Conservation (phyloP, 2,329 filamentous ascomycete genomes). For the Cladobotryum mycophilum region DNA sequence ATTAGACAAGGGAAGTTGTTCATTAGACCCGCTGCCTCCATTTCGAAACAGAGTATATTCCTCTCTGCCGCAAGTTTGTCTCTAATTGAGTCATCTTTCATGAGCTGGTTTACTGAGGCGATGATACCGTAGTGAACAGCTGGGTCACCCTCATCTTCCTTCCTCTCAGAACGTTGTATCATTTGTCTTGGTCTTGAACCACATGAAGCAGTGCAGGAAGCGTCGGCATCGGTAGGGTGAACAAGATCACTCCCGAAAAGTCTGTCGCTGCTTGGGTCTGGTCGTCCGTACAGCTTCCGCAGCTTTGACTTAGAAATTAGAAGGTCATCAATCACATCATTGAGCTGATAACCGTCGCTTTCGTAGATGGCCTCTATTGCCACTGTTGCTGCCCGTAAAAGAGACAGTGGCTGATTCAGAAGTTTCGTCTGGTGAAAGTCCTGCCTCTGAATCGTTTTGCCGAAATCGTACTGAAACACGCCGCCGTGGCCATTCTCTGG, state of each 20-base stretch:
- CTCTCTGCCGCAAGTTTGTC: too few species aligned
- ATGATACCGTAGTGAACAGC: too few species aligned
- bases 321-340: not conserved
- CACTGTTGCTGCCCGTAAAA: constrained; percentile 9
- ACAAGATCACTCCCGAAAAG: constrained; percentile 5
- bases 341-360: constrained; percentile 12
- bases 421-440: constrained; percentile 8
- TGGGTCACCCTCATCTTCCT: too few species aligned
- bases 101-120: too few species aligned
- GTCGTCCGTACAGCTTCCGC: constrained; percentile 9
- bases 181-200: too few species aligned
- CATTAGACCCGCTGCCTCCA: too few species aligned
- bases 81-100: too few species aligned
- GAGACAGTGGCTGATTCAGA: constrained; percentile 15
- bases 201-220: not conserved
- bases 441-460: constrained; percentile 15
- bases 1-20: too few species aligned
- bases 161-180: too few species aligned
- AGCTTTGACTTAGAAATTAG: constrained; percentile 7
- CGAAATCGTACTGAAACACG: constrained; percentile 21
- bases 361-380: constrained; percentile 5
- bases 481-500: not conserved
- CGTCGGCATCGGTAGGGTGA: not conserved
- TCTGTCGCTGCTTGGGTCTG: constrained; percentile 2
- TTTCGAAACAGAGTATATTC: too few species aligned